A percentile compares a stretch with the other conserved stretches of the same genome.
Evolutionary conservation across 257 asterid genomes (phyloP).

Genomic region (Solanum chmielewskii): DNA sequence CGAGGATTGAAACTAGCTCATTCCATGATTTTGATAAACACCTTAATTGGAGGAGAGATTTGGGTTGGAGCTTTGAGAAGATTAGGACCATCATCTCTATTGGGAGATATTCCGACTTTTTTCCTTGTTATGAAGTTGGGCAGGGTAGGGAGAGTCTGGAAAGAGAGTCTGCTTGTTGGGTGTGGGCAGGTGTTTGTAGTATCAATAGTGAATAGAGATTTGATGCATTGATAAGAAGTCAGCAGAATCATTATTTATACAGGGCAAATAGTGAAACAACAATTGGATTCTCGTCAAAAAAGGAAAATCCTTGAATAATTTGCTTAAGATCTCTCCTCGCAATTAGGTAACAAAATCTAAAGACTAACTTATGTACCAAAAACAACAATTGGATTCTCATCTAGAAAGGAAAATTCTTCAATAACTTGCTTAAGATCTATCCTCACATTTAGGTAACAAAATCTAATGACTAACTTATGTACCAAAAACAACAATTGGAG

Average conservation of each 20-base stretch:
- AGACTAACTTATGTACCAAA: background rate
- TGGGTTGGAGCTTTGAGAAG: background rate
- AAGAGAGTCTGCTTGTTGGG: background rate
- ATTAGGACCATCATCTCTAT: background rate
- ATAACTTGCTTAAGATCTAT: background rate
- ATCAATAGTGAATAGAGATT: background rate
- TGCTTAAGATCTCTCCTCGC: background rate
- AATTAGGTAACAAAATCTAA: too few species aligned
- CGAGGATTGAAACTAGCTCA: background rate
- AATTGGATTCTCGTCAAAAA: background rate
- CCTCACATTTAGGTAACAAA: background rate
- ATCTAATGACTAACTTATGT: background rate
- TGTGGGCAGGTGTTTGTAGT: background rate
- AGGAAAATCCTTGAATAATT: background rate
- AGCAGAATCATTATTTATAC: background rate
- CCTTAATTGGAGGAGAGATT: constrained; percentile 3
- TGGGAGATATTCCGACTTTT: background rate
- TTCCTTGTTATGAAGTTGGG: background rate
- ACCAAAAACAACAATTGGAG: background rate
- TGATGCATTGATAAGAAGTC: background rate
- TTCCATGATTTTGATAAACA: constrained; percentile 6
- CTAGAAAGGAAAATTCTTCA: background rate
- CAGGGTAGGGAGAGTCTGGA: background rate
- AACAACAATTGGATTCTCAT: background rate
- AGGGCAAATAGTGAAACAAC: background rate